Evolutionary conservation across 345 rosid genomes (phyloP).

Genomic region (Limnanthes douglasii): DNA sequence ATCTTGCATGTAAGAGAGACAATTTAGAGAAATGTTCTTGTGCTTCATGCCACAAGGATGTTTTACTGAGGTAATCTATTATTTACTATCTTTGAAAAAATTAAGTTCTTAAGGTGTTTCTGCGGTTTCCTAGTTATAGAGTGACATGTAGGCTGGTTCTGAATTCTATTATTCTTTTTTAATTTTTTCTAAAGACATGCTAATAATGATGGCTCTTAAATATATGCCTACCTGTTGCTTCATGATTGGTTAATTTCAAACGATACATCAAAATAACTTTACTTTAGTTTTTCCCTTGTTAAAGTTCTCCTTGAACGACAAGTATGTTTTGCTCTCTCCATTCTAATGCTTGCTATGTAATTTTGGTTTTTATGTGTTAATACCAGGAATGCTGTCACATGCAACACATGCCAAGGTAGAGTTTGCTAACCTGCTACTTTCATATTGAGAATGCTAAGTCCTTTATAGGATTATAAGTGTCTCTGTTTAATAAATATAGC

Average conservation of each 20-base stretch:
- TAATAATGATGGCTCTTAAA: conserved; percentile 6
- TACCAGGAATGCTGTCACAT: conserved; percentile 59
- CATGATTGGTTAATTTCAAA: too few relatives aligned
- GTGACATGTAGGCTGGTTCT: too few relatives aligned
- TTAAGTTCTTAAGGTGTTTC: too few relatives aligned
- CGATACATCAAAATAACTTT: too few relatives aligned
- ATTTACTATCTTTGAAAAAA: too few relatives aligned
- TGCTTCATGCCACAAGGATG: conserved; percentile 67
- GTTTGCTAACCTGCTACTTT: conserved; percentile 5
- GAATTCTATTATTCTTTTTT: too few relatives aligned
- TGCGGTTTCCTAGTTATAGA: too few relatives aligned
- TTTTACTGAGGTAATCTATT: conserved; percentile 57
- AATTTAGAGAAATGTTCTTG: conserved; percentile 48
- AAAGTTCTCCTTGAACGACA: too few relatives aligned
- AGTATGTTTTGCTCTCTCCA: too few relatives aligned
- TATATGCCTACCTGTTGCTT: conserved; percentile 11
- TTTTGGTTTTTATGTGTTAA: conserved; percentile 8
- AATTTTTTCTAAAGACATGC: conserved; percentile 1
- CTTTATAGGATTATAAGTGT: too few relatives aligned
- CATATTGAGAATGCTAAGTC: too few relatives aligned
- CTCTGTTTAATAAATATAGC: too few relatives aligned
- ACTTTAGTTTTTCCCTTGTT: background rate
- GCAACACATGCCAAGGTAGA: conserved; percentile 82
- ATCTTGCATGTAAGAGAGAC: conserved; percentile 53
- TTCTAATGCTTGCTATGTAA: conserved; percentile 13